Base-by-base conservation (phyloP, 2,329 filamentous ascomycete genomes). In the Colletotrichum simmondsii region DNA sequence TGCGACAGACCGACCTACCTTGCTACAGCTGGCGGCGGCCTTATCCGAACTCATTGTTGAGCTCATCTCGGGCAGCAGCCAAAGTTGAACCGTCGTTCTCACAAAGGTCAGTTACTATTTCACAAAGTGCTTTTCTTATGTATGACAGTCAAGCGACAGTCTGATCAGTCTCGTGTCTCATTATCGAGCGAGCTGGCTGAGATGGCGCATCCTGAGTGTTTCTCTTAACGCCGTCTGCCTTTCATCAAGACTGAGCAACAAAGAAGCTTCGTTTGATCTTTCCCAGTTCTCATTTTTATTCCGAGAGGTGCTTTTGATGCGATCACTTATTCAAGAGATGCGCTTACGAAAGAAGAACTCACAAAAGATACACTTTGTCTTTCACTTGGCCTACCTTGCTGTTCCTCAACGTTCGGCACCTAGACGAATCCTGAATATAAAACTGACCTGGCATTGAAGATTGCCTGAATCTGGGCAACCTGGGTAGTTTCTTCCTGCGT, bases 31-130 rank as follows among this genome's bases (percentile, higher is more conserved):
- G 53, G 28, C 49, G 16, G 49, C 59, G n/a, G 46, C 14, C 54
- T 65, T 16, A 12, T 30, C 46, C 24, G 16, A 56, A 52, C 56
- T 37, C 58, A 46, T 10, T 22, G 2, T 30, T 71, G 49, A 56
- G 35, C 46, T 19, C 62, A 46, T 4, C 52, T 37, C 22, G 16
- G 26, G 7, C 16, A 22, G 5, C 52, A 65, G 52, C 52, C 19
- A 22, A 4, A 56, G 16, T 30, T 19, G 19, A 22, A 19, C 12
- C 19, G 28, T 24, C 4, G 24, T 46, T 56, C 24, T 26, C 10
- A n/a, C 42, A 49, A 57, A 65, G 62, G 62, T 65, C 12, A 65
- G 62, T 65, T 24, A n/a, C 32, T 54, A 28, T 28, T n/a, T 26
- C 19, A 19, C 14, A 19, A 26, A 26, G 22, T 54, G 22, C 3